Evolutionary conservation across 495 filamentous ascomycete genomes (phyloP).

Genomic region (Aspergillus bridgeri): DNA sequence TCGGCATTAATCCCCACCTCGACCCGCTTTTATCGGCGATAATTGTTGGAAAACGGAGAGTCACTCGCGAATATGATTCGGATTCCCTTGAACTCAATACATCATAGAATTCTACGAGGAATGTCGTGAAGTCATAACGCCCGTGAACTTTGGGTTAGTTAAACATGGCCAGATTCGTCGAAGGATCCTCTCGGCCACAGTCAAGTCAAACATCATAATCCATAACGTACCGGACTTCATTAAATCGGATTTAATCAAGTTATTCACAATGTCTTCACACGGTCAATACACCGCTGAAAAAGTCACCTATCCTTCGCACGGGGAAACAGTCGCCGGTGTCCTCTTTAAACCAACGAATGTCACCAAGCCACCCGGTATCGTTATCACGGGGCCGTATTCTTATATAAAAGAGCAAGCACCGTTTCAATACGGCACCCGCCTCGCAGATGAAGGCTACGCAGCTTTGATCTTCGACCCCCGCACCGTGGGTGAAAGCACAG

Average conservation of each 20-base stretch:
- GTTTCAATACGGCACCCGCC: conserved; percentile 21
- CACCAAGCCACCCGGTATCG: conserved; percentile 15
- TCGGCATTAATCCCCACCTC: too few relatives aligned
- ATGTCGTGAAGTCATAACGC: too few relatives aligned
- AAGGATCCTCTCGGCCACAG: too few relatives aligned
- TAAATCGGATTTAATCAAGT: conserved; percentile 2
- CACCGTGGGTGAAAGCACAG: conserved; percentile 23
- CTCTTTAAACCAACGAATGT: conserved; percentile 13
- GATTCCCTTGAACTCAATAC: too few relatives aligned
- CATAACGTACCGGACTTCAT: too few relatives aligned
- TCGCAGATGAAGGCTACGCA: conserved; percentile 23
- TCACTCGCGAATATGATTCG: too few relatives aligned
- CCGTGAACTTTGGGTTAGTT: too few relatives aligned
- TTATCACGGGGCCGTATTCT: conserved; percentile 20
- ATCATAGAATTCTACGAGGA: too few relatives aligned
- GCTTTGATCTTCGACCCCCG: conserved; percentile 22
- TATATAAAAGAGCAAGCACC: conserved; percentile 24
- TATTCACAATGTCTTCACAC: conserved; percentile 23
- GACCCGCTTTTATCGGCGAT: too few relatives aligned
- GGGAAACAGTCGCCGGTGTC: conserved; percentile 13
- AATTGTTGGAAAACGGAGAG: too few relatives aligned
- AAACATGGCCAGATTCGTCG: too few relatives aligned
- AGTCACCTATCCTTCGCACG: conserved; percentile 17
- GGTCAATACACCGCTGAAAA: conserved; percentile 23
- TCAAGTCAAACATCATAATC: too few relatives aligned